Percentiles rank a stretch among this genome's conserved stretches.
phyloP scores from a whole-genome alignment of 768 basidiomycete genomes.

The Boletus subcaerulescens region DNA sequence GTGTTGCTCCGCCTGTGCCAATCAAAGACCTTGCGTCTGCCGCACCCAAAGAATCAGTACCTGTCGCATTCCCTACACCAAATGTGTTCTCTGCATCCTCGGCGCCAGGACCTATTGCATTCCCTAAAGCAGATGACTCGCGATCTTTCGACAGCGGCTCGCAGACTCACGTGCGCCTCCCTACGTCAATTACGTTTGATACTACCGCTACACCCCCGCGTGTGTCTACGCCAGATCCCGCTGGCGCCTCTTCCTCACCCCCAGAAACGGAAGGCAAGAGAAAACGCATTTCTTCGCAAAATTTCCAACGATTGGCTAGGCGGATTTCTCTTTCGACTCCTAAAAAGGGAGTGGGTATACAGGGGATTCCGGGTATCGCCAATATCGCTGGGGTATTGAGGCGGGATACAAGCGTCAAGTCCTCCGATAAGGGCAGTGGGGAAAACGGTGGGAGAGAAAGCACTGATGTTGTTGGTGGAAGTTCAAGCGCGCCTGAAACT shows the following conservation, averaged over 20 bases:
- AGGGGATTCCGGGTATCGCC: constrained; percentile 34
- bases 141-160: constrained; percentile 30
- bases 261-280: constrained; percentile 72
- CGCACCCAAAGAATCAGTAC: constrained; percentile 12
- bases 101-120: constrained; percentile 34
- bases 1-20: constrained; percentile 28
- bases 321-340: constrained; percentile 64
- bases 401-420: constrained; percentile 35
- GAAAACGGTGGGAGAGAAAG: constrained; percentile 19
- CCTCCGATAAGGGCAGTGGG: constrained; percentile 37
- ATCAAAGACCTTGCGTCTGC: constrained; percentile 26
- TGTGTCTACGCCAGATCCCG: constrained; percentile 66
- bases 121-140: constrained; percentile 40
- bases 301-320: constrained; percentile 78
- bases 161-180: constrained; percentile 24
- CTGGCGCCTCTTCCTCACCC: constrained; percentile 54
- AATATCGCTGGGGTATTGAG: constrained; percentile 29
- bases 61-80: constrained; percentile 15
- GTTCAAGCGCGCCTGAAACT: constrained; percentile 40
- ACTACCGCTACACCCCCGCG: constrained; percentile 56
- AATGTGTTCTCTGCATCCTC: constrained; percentile 38
- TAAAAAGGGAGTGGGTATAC: constrained; percentile 51
- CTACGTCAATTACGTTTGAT: constrained; percentile 60
- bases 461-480: constrained; percentile 16
- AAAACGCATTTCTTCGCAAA: constrained; percentile 80